Conservation (phyloP, 768 basidiomycete genomes). For the Calocera cornea region DNA sequence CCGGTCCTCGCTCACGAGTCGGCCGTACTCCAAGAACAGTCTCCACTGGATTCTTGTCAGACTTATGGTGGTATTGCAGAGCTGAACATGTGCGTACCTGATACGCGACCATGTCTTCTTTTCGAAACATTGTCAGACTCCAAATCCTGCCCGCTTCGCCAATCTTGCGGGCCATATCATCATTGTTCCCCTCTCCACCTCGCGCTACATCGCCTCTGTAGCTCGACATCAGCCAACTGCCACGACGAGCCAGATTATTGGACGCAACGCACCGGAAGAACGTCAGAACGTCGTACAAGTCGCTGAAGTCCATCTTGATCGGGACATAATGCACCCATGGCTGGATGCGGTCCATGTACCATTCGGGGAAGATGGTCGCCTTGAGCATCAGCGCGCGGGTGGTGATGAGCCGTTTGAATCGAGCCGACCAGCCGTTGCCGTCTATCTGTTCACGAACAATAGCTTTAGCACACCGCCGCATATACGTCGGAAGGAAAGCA, state of each 20-base stretch:
- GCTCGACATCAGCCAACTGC: not conserved
- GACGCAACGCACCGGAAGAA: constrained; percentile 15
- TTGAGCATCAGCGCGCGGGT: constrained; percentile 23
- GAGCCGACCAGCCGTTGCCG: constrained; percentile 27
- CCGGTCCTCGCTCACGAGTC: constrained; percentile 38
- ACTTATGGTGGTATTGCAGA: not conserved
- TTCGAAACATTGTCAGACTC: constrained; percentile 45
- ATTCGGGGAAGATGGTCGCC: constrained; percentile 23
- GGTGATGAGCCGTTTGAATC: constrained; percentile 26
- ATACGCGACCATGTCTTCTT: constrained; percentile 47
- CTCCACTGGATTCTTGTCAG: not conserved
- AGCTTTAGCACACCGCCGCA: not conserved
- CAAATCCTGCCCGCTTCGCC: constrained; percentile 43
- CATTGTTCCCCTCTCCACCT: constrained; percentile 40
- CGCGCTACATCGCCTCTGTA: not conserved
- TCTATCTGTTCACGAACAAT: constrained; percentile 12
- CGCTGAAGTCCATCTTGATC: constrained; percentile 27
- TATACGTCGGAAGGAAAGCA: not conserved
- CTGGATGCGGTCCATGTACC: constrained; percentile 1
- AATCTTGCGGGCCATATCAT: constrained; percentile 43
- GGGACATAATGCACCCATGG: constrained; percentile 21
- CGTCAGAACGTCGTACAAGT: constrained; percentile 27
- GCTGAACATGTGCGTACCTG: constrained; percentile 28
- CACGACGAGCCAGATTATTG: not conserved
- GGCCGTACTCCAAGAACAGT: constrained; percentile 41